These are phyloP conservation scores for Jamesozyma lodderae DNA, from an alignment of 805 yeast genomes.

Conservation along the genomic window DNA sequence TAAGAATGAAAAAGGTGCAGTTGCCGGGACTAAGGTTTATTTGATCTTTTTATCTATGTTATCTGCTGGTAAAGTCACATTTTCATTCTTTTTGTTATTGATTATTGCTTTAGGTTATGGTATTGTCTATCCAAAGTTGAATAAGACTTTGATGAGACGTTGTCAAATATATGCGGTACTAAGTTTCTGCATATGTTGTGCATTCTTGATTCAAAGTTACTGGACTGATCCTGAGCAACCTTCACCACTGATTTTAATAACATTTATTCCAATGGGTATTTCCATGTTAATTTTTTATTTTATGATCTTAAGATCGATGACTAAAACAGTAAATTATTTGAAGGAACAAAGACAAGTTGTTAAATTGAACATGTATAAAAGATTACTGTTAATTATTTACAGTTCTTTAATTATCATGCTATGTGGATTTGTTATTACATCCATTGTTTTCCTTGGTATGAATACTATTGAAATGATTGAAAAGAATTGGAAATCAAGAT, in stretches of 20 bases:
- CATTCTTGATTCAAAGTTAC: constrained; percentile 48
- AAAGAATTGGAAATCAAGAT: constrained; percentile 84
- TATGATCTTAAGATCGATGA: constrained; percentile 61
- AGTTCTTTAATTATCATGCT: constrained; percentile 61
- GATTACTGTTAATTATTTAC: constrained; percentile 64
- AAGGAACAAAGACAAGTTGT: constrained; percentile 84
- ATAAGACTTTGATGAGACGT: constrained; percentile 62
- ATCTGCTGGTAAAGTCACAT: constrained; percentile 74
- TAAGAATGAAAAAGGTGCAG: constrained; percentile 52
- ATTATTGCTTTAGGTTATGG: constrained; percentile 91
- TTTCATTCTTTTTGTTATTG: constrained; percentile 77
- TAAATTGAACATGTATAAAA: constrained; percentile 79
- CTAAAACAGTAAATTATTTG: constrained; percentile 62
- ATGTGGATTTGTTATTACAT: constrained; percentile 60
- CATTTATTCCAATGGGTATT: constrained; percentile 62
- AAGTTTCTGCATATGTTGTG: constrained; percentile 47
- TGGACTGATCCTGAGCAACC: constrained; percentile 42
- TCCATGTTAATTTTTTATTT: constrained; percentile 68
- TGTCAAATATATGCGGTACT: constrained; percentile 51
- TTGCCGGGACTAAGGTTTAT: constrained; percentile 57
- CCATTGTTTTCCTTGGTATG: constrained; percentile 64
- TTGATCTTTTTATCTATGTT: constrained; percentile 69
- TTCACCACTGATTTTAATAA: constrained; percentile 42
- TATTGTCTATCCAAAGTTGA: constrained; percentile 79
- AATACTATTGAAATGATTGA: constrained; percentile 70